Evolutionary conservation across 169 alveolate species (phyloP), one percentile per base, ranked within the genome.

Genomic region (Neospora caninum): DNA sequence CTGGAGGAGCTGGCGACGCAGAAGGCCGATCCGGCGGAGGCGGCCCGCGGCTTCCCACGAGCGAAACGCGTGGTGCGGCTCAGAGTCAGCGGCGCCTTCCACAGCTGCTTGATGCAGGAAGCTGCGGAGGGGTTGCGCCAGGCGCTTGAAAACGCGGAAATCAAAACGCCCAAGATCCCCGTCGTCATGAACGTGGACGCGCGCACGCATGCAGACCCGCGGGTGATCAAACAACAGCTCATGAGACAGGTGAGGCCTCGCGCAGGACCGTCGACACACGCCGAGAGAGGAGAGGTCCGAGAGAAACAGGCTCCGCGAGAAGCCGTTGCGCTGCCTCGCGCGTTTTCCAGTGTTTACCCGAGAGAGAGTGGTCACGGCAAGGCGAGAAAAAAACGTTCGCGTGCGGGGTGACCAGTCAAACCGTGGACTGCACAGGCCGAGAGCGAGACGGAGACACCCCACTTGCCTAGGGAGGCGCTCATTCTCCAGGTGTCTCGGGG

Each of bases 161-260:
- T 96, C 84, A 80, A 92, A 82, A 80, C 92, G 49, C 95, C 95
- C 67, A 69, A 91, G 13, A 88, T 96, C 16, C 97, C 97, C 53
- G 93, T 95, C 86, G 67, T 96, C 38, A 92, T 95, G 80, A 96
- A 96, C 84, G 97, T 96, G 34, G 97, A 96, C 78, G 97, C 96
- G 0, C 84, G 64, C 54, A 91, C 96, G 78, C 96, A 96, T 93
- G 88, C 93, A 29, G 96, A 93, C 73, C 97, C 97, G 18, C 70
- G 39, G 36, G 93, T 88, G 82, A 96, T 96, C 78, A 94, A 94
- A 58, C 67, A 93, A 54, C 49, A 93, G 0, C 95, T 96, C 82
- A 92, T 93, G 49, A 10, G 42, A 29, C 95, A 93, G 95, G 95
- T 93, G 38, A 58, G 78, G 1, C 0, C 78, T 1, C 36, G 41